A percentile compares a stretch with the other conserved stretches of the same genome.
Evolutionary conservation across 1,284 basidiomycete genomes (phyloP).

Genomic region (Ceratobasidium theobromae): DNA sequence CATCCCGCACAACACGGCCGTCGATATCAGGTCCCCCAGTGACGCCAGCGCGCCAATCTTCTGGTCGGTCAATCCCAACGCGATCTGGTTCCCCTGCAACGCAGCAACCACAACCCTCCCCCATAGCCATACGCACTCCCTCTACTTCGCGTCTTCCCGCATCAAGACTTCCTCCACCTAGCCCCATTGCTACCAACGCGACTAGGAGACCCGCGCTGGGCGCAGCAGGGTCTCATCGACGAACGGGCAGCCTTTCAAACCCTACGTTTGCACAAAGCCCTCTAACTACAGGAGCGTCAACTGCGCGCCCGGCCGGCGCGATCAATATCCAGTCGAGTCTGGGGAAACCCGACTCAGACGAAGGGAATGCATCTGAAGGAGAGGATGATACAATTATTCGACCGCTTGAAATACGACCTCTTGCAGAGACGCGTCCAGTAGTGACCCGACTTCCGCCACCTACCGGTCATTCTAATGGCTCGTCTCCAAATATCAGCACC

Average conservation of each 20-base stretch:
- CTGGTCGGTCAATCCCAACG: not conserved
- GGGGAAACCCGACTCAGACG: not conserved
- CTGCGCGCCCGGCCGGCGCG: constrained; percentile 23
- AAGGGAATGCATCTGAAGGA: not conserved
- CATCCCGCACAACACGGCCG: constrained; percentile 1
- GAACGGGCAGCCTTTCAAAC: not conserved
- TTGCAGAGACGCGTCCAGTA: not conserved
- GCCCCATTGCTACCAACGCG: not conserved
- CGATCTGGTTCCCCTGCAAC: not conserved
- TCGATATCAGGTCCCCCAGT: not conserved
- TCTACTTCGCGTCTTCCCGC: constrained; percentile 14
- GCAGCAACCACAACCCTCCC: constrained; percentile 8
- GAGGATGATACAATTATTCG: constrained; percentile 20
- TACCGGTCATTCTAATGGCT: constrained; percentile 38
- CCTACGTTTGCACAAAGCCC: constrained; percentile 5
- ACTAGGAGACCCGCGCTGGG: not conserved
- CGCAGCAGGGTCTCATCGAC: constrained; percentile 12
- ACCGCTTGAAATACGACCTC: not conserved
- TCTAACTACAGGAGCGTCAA: too few relatives aligned
- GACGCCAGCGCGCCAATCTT: constrained; percentile 40
- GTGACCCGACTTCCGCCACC: constrained; percentile 35
- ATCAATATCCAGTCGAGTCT: not conserved
- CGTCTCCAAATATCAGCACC: constrained; percentile 24
- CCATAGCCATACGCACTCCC: not conserved
- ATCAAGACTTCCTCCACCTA: constrained; percentile 8